phyloP scores from a whole-genome alignment of 148 eudicot species.

The Selenicereus undatus region DNA sequence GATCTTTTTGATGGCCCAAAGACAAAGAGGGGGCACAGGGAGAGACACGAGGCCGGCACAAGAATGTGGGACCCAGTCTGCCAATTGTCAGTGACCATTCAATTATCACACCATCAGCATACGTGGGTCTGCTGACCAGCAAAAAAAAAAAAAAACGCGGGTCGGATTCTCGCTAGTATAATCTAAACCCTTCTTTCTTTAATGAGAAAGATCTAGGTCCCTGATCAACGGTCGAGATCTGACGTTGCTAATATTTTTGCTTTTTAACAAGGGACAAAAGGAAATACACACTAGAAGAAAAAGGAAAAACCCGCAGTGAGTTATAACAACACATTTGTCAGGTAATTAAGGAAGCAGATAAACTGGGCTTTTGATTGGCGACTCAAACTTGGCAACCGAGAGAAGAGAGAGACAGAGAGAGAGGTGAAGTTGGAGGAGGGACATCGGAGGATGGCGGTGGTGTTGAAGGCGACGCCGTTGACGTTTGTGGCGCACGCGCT shows the following conservation, averaged over 20 bases:
- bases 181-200: background rate
- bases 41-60: conserved; percentile 1
- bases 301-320: background rate
- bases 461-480: conserved; percentile 31
- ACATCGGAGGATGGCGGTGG: conserved; percentile 26
- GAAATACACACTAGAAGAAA: background rate
- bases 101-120: background rate
- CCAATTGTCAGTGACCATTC: background rate
- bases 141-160: background rate
- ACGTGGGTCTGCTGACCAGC: too few species aligned
- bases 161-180: background rate
- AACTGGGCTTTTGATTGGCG: background rate
- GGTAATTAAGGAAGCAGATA: background rate
- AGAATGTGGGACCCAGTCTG: background rate
- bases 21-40: background rate
- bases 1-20: background rate
- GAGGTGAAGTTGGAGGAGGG: background rate
- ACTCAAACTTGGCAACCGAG: background rate
- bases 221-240: background rate
- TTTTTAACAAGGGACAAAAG: background rate
- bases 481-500: conserved; percentile 51
- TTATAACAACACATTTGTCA: background rate
- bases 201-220: background rate
- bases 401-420: conserved; percentile 7
- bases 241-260: background rate